A percentile compares a stretch with the other conserved stretches of the same genome.
Conservation (phyloP, 2,329 filamentous ascomycete species). For the Fusarium musae region DNA sequence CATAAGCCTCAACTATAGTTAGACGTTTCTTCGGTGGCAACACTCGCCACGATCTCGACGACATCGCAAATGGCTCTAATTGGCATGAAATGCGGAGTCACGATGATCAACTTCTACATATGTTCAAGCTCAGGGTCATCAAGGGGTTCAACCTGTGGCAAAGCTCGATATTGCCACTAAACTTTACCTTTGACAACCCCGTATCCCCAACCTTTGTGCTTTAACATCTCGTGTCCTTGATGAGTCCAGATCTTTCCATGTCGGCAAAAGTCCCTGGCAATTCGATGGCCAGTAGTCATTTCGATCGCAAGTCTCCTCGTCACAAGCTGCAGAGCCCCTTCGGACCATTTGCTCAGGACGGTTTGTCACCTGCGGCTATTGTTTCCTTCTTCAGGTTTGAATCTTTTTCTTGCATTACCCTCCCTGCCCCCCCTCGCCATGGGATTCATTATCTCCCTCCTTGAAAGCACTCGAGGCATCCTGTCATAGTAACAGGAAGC, state of each 20-base stretch:
- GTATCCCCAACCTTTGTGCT: background rate
- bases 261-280: background rate
- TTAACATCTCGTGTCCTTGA: background rate
- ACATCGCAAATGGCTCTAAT: background rate
- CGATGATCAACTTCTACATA: background rate
- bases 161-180: slow-evolving; percentile 8
- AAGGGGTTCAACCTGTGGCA: background rate
- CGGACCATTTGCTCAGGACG: background rate
- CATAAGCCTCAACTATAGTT: background rate
- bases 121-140: background rate
- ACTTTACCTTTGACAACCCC: background rate
- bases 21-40: background rate
- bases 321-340: no score
- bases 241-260: background rate
- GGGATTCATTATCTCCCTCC: background rate
- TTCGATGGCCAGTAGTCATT: background rate
- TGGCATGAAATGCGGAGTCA: background rate
- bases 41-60: background rate
- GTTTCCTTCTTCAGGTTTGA: background rate
- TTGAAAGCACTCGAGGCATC: no score
- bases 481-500: background rate
- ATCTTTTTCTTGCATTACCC: background rate
- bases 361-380: no score
- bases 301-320: background rate
- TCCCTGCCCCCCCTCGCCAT: background rate